These are phyloP conservation scores for Dothiorella sarmentorum DNA, from an alignment of 2,329 filamentous ascomycete species.

Conservation along the genomic window DNA sequence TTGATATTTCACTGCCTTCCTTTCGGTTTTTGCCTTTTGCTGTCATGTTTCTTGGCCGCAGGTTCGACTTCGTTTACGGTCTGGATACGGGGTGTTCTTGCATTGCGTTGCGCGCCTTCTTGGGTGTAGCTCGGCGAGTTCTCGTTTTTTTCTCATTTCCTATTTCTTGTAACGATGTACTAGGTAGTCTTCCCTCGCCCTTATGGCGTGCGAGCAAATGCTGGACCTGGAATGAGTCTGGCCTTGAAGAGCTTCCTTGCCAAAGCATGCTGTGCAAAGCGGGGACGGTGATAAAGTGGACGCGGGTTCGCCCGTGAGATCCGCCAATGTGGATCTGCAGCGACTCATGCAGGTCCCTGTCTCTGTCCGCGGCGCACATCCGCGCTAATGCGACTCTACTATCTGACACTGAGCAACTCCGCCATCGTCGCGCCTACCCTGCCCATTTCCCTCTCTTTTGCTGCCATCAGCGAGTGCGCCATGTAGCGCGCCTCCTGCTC, in stretches of 20 bases:
- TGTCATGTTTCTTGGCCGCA: background rate
- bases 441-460: background rate
- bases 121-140: constrained; percentile 9
- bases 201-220: background rate
- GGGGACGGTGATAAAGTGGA: background rate
- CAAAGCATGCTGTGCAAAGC: background rate
- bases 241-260: background rate
- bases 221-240: background rate
- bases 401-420: constrained; percentile 10
- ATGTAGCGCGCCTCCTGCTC: constrained; percentile 15
- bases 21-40: constrained; percentile 7
- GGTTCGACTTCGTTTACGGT: constrained; percentile 5
- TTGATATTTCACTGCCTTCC: background rate
- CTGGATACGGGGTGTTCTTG: constrained; percentile 13
- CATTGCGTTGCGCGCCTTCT: background rate
- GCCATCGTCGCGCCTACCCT: background rate
- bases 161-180: constrained; percentile 14
- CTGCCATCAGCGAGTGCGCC: background rate
- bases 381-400: constrained; percentile 11
- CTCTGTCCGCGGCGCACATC: constrained; percentile 2
- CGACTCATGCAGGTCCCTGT: constrained; percentile 17
- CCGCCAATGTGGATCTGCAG: constrained; percentile 13
- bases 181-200: constrained; percentile 1
- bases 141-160: background rate
- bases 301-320: constrained; percentile 6